These are phyloP conservation scores for Pseudogymnoascus sp. DNA, from an alignment of 2,329 filamentous ascomycete genomes.

Conservation along the genomic window DNA sequence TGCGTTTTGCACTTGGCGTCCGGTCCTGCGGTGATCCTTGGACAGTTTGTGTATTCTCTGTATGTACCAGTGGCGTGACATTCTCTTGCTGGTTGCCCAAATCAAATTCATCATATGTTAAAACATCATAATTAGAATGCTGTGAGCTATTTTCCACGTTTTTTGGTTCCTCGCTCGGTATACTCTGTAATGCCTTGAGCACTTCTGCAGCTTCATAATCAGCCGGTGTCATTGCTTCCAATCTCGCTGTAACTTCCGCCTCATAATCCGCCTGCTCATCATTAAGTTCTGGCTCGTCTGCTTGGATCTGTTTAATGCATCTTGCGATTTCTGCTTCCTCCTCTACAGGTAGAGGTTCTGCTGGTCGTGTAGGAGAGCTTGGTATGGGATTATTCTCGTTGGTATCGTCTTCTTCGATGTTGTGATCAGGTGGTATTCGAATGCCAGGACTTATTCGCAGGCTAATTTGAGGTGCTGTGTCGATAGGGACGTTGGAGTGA, in stretches of 20 bases:
- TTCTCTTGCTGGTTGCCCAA: background rate
- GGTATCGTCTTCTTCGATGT: background rate
- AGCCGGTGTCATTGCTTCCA: background rate
- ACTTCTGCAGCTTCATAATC: background rate
- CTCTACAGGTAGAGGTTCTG: background rate
- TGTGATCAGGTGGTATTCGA: background rate
- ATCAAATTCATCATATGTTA: background rate
- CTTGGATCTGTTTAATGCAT: background rate
- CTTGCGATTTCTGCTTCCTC: background rate
- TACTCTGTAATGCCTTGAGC: background rate
- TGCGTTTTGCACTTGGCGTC: background rate
- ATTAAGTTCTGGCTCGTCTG: background rate
- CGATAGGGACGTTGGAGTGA: background rate
- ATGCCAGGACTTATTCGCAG: background rate
- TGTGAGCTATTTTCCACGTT: background rate
- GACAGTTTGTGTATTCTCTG: background rate
- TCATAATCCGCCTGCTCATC: background rate
- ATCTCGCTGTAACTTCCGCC: background rate
- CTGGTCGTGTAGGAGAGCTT: background rate
- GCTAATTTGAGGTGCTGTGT: background rate
- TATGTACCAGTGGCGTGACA: background rate
- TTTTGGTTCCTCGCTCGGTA: background rate
- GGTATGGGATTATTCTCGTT: background rate
- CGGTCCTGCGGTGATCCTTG: background rate
- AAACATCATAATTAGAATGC: background rate